Percentiles rank a stretch among this genome's conserved stretches.
Evolutionary conservation across 345 rosid genomes (phyloP).

Genomic region (Lagerstroemia speciosa): DNA sequence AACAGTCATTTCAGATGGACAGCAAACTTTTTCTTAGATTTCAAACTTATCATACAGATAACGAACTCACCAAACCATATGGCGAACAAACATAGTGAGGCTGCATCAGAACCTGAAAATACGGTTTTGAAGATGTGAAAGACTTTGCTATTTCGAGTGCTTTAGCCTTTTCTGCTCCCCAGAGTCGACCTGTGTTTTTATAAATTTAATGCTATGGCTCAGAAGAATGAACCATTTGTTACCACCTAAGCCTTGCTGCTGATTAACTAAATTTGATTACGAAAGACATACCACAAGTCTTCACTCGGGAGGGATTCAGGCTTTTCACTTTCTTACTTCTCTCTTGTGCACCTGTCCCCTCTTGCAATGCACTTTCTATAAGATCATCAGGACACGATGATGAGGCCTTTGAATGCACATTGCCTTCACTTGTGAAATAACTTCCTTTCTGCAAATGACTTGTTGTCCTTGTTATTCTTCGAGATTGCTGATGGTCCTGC

Average conservation of each 20-base stretch:
- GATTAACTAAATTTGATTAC: no score
- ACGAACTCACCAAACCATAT: not conserved
- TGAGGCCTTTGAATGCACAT: no score
- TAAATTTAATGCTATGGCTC: not conserved
- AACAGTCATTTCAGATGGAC: not conserved
- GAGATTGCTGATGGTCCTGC: not conserved
- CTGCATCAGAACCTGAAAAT: constrained; percentile 15
- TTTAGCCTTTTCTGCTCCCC: constrained; percentile 2
- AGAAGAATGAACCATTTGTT: not conserved
- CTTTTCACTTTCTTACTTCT: no score
- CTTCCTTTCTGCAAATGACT: not conserved
- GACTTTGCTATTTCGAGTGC: constrained; percentile 12
- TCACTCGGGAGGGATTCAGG: no score
- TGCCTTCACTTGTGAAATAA: not conserved
- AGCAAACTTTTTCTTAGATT: not conserved
- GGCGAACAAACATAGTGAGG: constrained; percentile 9
- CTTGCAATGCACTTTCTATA: no score
- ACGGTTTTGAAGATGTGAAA: constrained; percentile 19
- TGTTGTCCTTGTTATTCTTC: not conserved
- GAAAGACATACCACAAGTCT: no score
- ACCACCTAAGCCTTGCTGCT: no score
- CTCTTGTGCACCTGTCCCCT: no score
- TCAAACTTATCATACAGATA: not conserved
- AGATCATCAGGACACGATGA: no score
- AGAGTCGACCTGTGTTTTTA: not conserved